Conservation (phyloP, 371 early-diverging fungal genomes). For the Parasitella parasitica region DNA sequence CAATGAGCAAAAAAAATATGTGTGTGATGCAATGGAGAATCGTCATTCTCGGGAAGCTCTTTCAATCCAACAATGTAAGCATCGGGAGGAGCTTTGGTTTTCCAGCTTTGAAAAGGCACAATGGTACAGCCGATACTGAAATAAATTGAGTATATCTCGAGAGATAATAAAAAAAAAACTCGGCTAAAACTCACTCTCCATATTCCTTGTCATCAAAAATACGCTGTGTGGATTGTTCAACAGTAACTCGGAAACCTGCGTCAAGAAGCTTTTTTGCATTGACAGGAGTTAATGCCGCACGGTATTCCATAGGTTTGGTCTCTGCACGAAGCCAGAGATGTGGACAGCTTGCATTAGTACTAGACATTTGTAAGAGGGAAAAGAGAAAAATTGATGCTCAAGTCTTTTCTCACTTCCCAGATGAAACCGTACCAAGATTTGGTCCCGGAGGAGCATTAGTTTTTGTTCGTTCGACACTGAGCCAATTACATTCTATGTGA, state of each 20-base stretch:
- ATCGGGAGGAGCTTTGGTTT: conserved; percentile 79
- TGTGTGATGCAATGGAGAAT: conserved; percentile 84
- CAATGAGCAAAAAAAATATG: conserved; percentile 99
- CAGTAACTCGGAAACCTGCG: conserved; percentile 86
- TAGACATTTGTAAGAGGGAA: not conserved
- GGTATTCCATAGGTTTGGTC: conserved; percentile 94
- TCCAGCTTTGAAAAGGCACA: conserved; percentile 81
- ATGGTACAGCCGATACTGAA: conserved; percentile 77
- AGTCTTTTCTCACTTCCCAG: not conserved
- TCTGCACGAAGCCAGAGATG: conserved; percentile 97
- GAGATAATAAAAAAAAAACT: no score
- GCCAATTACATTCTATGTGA: not conserved
- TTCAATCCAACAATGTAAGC: conserved; percentile 94
- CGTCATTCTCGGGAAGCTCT: conserved; percentile 93
- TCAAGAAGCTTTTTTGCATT: conserved; percentile 77
- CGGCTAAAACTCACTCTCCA: conserved; percentile 62
- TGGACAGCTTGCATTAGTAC: conserved; percentile 21
- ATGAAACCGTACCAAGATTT: not conserved
- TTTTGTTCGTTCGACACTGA: not conserved
- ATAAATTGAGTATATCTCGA: not conserved
- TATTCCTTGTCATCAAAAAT: conserved; percentile 93
- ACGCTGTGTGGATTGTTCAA: conserved; percentile 78
- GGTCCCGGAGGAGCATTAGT: not conserved
- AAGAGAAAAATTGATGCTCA: not conserved
- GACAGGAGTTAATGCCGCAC: conserved; percentile 91